Evolutionary conservation across 2,329 filamentous ascomycete species (phyloP), one percentile per base, ranked within the genome.

Genomic region (Trichophyton verrucosum): DNA sequence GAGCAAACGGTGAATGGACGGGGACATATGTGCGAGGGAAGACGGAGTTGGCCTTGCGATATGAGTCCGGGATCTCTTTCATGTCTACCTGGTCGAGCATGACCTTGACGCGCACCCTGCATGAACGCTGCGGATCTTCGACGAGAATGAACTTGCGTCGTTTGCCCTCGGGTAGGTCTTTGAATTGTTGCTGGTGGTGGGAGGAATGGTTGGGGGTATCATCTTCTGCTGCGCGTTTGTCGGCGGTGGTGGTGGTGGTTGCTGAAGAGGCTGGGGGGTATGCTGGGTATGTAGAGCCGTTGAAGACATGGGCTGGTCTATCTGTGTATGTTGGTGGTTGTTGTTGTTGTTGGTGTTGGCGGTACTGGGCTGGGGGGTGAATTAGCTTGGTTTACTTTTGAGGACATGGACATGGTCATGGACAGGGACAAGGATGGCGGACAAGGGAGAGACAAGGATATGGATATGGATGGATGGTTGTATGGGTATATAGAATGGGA

Each of bases 101-200:
- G 58, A 96, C 91, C 64, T 91, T 87, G 53, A 97, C 91, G 15
- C 92, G 86, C 1, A 96, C 86, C 47, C 91, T 84, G 58, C 84
- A 86, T 59, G 87, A 87, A 40, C 89, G 86, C 64, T 91, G 87
- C 59, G 84, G 86, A 72, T 97, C 92, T 66, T 96, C 91, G 30
- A 97, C 91, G 8, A 97, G 83, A 67, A 97, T 96, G 74, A 97
- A 97, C 75, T 96, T 97, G 71, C 92, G 87, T 70, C 90, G 89
- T 77, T 95, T 96, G 59, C 87, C 86, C 69, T 94, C 90, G 1
- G 91, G 91, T 59, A 96, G 82, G 66, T 94, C 87, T 57, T 90
- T 89, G 73, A 96, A 96, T 66, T 64, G 17, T 70, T 66, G 24
- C 66, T 47, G 60, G 17, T 36, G 40, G 17, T 36, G 40, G 3